Evolutionary conservation across 495 filamentous ascomycete genomes (phyloP).

Genomic region (Elasticomyces elasticus): DNA sequence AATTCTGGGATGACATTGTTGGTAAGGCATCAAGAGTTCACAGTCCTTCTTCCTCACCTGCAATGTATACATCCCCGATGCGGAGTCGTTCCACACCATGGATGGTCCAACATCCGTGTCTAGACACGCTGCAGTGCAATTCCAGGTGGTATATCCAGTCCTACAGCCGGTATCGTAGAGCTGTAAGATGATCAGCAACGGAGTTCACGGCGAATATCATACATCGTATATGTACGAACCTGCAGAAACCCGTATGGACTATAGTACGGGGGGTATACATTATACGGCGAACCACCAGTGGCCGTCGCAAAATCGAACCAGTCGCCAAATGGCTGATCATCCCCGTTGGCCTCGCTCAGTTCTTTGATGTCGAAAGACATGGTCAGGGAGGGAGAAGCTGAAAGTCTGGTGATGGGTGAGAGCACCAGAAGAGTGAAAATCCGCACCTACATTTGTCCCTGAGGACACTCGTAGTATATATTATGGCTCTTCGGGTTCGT

Average conservation of each 20-base stretch:
- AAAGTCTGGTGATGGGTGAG: not conserved
- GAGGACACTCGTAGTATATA: too few relatives aligned
- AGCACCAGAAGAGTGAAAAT: not conserved
- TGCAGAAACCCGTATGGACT: not conserved
- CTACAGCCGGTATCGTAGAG: not conserved
- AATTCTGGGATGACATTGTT: too few relatives aligned
- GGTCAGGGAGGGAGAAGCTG: not conserved
- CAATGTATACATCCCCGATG: not conserved
- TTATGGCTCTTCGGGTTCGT: not conserved
- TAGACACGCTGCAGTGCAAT: conserved; percentile 6
- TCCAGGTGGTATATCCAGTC: not conserved
- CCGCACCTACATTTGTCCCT: too few relatives aligned
- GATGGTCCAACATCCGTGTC: not conserved
- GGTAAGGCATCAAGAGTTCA: too few relatives aligned
- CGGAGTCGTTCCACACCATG: conserved; percentile 2
- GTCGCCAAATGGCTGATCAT: not conserved
- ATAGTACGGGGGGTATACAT: too few relatives aligned
- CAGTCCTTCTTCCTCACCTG: too few relatives aligned
- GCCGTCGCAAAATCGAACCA: not conserved
- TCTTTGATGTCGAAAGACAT: not conserved
- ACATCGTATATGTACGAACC: too few relatives aligned
- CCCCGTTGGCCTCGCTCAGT: too few relatives aligned
- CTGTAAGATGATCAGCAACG: too few relatives aligned
- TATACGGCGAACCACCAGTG: not conserved
- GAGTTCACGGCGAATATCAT: too few relatives aligned